phyloP scores from a whole-genome alignment of 2,329 filamentous ascomycete species.

The Exophiala alcalophila region DNA sequence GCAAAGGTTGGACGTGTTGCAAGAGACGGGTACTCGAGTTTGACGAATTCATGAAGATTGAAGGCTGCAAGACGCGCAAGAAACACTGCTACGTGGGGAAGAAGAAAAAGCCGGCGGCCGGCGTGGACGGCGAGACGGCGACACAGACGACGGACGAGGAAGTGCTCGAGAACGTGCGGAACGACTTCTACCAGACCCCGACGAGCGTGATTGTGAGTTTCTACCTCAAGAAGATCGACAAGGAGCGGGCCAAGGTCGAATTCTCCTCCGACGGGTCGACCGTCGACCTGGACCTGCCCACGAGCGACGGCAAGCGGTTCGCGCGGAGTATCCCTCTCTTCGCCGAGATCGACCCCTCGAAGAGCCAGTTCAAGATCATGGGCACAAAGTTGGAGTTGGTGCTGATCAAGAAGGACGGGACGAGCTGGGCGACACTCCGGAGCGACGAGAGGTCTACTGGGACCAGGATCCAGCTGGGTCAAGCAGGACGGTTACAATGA shows the following conservation, averaged over 20 bases:
- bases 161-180: slow-evolving; percentile 45
- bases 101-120: slow-evolving; percentile 64
- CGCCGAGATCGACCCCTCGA: slow-evolving; percentile 69
- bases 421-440: slow-evolving; percentile 80
- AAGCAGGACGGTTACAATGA: slow-evolving; percentile 66
- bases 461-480: slow-evolving; percentile 86
- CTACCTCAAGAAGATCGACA: slow-evolving; percentile 96
- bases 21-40: slow-evolving; percentile 94
- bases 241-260: slow-evolving; percentile 68
- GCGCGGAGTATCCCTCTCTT: slow-evolving; percentile 71
- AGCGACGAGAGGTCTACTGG: slow-evolving; percentile 70
- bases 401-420: slow-evolving; percentile 63
- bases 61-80: slow-evolving; percentile 79
- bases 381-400: slow-evolving; percentile 85
- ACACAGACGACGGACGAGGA: slow-evolving; percentile 15
- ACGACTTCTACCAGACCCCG: slow-evolving; percentile 93
- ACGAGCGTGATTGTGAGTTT: slow-evolving; percentile 82
- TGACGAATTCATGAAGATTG: slow-evolving; percentile 95
- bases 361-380: slow-evolving; percentile 75
- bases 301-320: slow-evolving; percentile 81
- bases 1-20: slow-evolving; percentile 96
- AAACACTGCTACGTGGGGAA: slow-evolving; percentile 80
- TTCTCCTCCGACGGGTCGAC: slow-evolving; percentile 54
- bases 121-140: slow-evolving; percentile 61
- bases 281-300: slow-evolving; percentile 78